Percentiles rank a stretch among this genome's conserved stretches.
Conservation (phyloP, 1,284 basidiomycete genomes). For the Ceratobasidium theobromae region DNA sequence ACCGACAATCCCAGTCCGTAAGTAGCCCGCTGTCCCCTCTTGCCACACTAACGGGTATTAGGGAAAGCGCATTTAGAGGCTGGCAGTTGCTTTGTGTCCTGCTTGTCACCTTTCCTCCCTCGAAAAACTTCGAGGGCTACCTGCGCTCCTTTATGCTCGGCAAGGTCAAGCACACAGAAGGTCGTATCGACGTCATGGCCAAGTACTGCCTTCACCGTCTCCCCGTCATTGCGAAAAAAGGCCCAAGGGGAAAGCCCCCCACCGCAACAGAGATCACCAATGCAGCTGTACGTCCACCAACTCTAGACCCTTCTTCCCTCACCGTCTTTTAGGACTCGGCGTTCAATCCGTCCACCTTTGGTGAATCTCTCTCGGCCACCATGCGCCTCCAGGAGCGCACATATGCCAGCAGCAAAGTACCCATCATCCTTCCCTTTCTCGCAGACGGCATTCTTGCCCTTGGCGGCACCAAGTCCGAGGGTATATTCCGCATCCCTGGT, state of each 20-base stretch:
- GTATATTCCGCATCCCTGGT: conserved; percentile 88
- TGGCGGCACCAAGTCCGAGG: conserved; percentile 79
- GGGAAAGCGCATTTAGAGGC: conserved; percentile 81
- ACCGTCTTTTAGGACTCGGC: conserved; percentile 67
- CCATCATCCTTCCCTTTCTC: conserved; percentile 89
- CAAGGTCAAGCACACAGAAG: conserved; percentile 63
- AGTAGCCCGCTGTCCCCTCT: conserved; percentile 41
- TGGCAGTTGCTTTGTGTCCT: conserved; percentile 91
- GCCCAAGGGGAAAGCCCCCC: conserved; percentile 79
- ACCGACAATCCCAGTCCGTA: conserved; percentile 76
- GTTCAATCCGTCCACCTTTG: conserved; percentile 91
- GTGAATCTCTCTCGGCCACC: conserved; percentile 80
- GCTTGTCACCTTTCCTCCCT: conserved; percentile 84
- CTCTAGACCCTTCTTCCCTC: background rate
- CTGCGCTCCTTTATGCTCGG: conserved; percentile 75
- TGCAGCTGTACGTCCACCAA: conserved; percentile 61
- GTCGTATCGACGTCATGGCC: conserved; percentile 83
- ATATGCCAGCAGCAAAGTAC: conserved; percentile 80
- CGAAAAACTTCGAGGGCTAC: conserved; percentile 84
- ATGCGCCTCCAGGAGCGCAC: conserved; percentile 80
- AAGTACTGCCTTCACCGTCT: conserved; percentile 80
- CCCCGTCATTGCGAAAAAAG: conserved; percentile 70
- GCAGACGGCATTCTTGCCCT: conserved; percentile 86
- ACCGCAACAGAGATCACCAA: conserved; percentile 82
- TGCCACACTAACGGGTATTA: conserved; percentile 40